Base-by-base conservation (phyloP, 2,329 filamentous ascomycete species). In the Colletotrichum euphorbiae region DNA sequence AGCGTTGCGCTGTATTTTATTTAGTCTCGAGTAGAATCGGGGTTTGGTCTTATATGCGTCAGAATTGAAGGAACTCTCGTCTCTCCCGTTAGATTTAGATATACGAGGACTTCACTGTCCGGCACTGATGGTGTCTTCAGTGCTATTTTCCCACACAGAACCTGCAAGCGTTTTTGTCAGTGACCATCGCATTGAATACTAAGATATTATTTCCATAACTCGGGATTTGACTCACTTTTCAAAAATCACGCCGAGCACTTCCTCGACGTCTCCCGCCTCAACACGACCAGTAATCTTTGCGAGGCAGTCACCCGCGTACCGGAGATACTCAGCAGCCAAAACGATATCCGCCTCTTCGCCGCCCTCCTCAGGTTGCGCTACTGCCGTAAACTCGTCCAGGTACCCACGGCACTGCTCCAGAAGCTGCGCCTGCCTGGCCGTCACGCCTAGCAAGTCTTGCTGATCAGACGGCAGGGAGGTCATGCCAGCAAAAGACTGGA, bases 221-320 rank as follows among this genome's bases (percentile, higher is more conserved):
- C 36, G 36, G 12, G 11, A 11, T 38, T 11, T 38, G 13, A 87
- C 88, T 84, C 82, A 97, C 93, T 97, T 98, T 79, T 98, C 95
- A 81, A 99, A 99, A 4, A 99, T 94, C 21, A 99, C 94, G 0
- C 96, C 96, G 50, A 99, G 81, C 7, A 99, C 93, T 76, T 98
- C 96, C 77, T 99, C 95, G 15, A 98, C 93, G 78, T 98, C 95
- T 2, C 94, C 93, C 45, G 87, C 88, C 73, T 94, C 93, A 1
- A 94, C 94, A 62, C 89, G 89, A 0, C 96, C 96, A 1, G 94
- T 98, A 73, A 98, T 97, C 65, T 90, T 89, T 2, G 93, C 91
- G n/a, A 98, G 83, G 70, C 89, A 90, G 59, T 90, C 88, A 1
- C 93, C 94, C 12, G 94, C 94, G 72, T 88, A 89, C 48, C 96